Conservation (phyloP, 1,139 yeast species). For the Saccharomyces hybrid region DNA sequence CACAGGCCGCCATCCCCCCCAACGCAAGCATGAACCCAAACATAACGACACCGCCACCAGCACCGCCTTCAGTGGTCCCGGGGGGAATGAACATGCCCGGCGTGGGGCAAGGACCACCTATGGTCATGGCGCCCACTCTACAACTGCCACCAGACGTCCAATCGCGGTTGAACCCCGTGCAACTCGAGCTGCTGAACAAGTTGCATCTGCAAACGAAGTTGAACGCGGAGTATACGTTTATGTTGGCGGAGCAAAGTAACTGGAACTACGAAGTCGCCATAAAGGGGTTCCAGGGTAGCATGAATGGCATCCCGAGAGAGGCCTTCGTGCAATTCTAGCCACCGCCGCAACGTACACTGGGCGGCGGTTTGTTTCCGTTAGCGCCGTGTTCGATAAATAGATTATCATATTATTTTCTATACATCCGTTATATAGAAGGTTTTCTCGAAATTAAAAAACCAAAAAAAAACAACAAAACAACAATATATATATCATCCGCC, state of each 20-base stretch:
- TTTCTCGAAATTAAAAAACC: not conserved
- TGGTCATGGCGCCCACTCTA: slow-evolving; percentile 24
- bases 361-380: no score
- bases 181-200: slow-evolving; percentile 59
- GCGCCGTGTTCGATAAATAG: not conserved
- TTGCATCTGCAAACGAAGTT: slow-evolving; percentile 69
- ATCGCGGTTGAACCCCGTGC: slow-evolving; percentile 45
- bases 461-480: no score
- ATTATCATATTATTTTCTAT: not conserved
- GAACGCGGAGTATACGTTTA: slow-evolving; percentile 67
- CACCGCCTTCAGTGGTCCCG: slow-evolving; percentile 1
- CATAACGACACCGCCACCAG: slow-evolving; percentile 16
- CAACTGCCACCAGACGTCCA: slow-evolving; percentile 45
- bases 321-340: slow-evolving; percentile 36
- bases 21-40: not conserved
- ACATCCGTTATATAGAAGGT: not conserved
- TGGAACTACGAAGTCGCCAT: slow-evolving; percentile 75
- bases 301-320: slow-evolving; percentile 49
- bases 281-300: slow-evolving; percentile 62
- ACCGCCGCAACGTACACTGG: no score
- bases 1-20: not conserved
- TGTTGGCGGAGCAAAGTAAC: slow-evolving; percentile 83
- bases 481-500: not conserved
- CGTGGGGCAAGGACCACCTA: slow-evolving; percentile 7
- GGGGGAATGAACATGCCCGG: slow-evolving; percentile 1